phyloP scores from a whole-genome alignment of 164 flowering plant species.

The Annona squamosa region DNA sequence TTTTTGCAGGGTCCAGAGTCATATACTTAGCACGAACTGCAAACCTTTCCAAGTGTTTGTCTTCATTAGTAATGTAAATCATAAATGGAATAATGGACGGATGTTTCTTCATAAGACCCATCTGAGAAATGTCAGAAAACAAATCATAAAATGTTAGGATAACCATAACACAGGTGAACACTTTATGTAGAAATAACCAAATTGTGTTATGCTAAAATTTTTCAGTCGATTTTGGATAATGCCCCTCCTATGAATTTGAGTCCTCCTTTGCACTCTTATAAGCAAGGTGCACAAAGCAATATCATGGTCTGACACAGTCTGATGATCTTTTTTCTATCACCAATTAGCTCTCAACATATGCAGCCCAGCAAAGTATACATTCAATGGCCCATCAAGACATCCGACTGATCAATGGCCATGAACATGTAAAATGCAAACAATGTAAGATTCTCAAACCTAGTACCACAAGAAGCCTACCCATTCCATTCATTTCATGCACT shows the following conservation, averaged over 20 bases:
- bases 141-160: background rate
- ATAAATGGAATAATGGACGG: constrained; percentile 86
- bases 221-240: background rate
- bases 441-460: background rate
- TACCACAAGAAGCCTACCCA: background rate
- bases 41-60: constrained; percentile 79
- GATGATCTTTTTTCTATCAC: background rate
- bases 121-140: constrained; percentile 18
- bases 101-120: constrained; percentile 95
- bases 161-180: background rate
- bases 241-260: background rate
- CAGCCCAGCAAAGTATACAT: background rate
- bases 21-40: constrained; percentile 93
- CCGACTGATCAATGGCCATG: background rate
- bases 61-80: constrained; percentile 82
- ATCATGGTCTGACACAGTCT: background rate
- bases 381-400: background rate
- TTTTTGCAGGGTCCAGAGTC: constrained; percentile 88
- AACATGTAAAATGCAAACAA: background rate
- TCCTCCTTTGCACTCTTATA: background rate
- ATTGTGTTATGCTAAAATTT: background rate
- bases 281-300: background rate
- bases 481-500: background rate
- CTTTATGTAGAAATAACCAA: background rate
- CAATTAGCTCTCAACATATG: background rate